A percentile compares a stretch with the other conserved stretches of the same genome.
phyloP scores from a whole-genome alignment of 768 basidiomycete genomes.

The Termitomyces sp. region DNA sequence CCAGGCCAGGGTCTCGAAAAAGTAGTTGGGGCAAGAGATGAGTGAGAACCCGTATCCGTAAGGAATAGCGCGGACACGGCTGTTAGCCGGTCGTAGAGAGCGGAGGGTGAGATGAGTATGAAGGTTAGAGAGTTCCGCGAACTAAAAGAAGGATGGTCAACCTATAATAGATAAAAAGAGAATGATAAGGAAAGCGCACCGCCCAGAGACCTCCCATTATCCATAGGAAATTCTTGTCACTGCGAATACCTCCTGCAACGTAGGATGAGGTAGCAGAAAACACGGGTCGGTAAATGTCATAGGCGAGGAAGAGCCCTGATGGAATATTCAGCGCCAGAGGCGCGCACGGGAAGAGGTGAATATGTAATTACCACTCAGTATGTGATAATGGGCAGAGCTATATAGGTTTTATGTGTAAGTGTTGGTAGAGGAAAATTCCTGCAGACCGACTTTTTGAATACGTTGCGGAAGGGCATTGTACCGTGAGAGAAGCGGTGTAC shows the following conservation, averaged over 20 bases:
- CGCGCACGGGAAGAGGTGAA: background rate
- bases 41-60: constrained; percentile 87
- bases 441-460: constrained; percentile 80
- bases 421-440: background rate
- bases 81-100: constrained; percentile 76
- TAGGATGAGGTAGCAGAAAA: constrained; percentile 66
- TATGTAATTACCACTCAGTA: constrained; percentile 53
- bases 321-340: background rate
- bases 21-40: constrained; percentile 93
- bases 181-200: constrained; percentile 40
- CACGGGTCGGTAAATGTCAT: constrained; percentile 77
- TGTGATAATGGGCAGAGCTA: constrained; percentile 89
- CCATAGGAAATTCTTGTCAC: constrained; percentile 65
- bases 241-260: constrained; percentile 57
- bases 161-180: background rate
- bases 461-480: constrained; percentile 84
- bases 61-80: constrained; percentile 80
- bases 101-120: constrained; percentile 80
- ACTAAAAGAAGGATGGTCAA: constrained; percentile 42
- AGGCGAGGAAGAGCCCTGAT: constrained; percentile 70
- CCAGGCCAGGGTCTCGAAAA: constrained; percentile 86
- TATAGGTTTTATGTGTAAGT: background rate
- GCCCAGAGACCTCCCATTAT: constrained; percentile 66
- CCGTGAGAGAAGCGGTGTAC: constrained; percentile 95
- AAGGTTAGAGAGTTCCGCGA: constrained; percentile 82